Conservation (phyloP, 2,329 filamentous ascomycete species). For the Sordariomycetes sp. region DNA sequence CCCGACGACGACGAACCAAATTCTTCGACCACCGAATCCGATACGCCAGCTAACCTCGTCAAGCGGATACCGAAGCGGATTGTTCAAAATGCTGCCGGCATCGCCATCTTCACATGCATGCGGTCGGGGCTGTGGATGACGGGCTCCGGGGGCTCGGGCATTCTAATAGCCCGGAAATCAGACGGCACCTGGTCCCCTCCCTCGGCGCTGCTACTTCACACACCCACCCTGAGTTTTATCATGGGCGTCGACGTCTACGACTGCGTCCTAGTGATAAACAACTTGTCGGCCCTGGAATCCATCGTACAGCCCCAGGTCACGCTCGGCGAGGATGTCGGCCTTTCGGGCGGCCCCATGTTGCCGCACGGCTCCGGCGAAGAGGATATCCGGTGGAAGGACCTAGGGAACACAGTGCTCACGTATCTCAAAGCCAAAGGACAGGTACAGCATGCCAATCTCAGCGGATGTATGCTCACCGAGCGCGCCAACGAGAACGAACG, state of each 20-base stretch:
- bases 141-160: conserved; percentile 80
- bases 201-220: conserved; percentile 84
- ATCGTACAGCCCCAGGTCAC: conserved; percentile 74
- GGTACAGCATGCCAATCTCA: conserved; percentile 41
- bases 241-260: conserved; percentile 93
- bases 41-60: conserved; percentile 39
- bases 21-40: conserved; percentile 25
- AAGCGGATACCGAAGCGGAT: conserved; percentile 83
- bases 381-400: conserved; percentile 38
- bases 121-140: conserved; percentile 85
- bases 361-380: conserved; percentile 38
- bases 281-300: conserved; percentile 68
- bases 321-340: conserved; percentile 69
- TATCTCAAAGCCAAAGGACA: conserved; percentile 50
- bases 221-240: conserved; percentile 77
- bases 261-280: conserved; percentile 88
- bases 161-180: conserved; percentile 72
- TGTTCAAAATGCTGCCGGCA: conserved; percentile 77
- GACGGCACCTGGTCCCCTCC: conserved; percentile 89
- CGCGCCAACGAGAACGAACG: conserved; percentile 49
- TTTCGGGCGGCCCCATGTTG: conserved; percentile 65
- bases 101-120: conserved; percentile 95
- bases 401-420: conserved; percentile 43
- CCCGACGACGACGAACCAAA: conserved; percentile 20
- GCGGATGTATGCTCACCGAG: conserved; percentile 46